Base-by-base conservation (phyloP, 192 early-diverging fungal genomes). In the Powellomyces hirtus region DNA sequence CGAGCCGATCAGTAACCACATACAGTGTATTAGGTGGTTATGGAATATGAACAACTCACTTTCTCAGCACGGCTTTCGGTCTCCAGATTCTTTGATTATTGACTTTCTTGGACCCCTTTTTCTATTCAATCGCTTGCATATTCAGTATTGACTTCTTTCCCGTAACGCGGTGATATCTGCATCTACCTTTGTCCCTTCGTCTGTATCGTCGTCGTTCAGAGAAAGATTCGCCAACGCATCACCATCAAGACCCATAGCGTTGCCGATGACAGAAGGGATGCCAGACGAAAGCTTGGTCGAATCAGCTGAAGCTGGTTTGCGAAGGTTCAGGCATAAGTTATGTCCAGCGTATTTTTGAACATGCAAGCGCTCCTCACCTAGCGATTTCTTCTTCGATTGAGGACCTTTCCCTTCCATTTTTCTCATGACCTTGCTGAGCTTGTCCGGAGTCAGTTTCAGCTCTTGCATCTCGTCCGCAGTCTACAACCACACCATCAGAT, bases 61-160 rank as follows among this genome's bases (percentile, higher is more conserved):
- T 84, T 66, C 80, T 74, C 14, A 91, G 69, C 3, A 81, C 77
- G 13, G 77, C 76, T 68, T 79, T 82, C 42, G 81, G 82, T 64
- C 82, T 79, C 89, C 89, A 91, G 50, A 88, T 72, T 70, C 78
- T 80, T 27, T 73, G 70, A 30, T 74, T 46, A 11, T 37, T 14
- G 45, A 34, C 31, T 56, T 58, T 59, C 11, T 38, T 52, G 3
- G 35, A 50, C n/a, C 24, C 45, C 34, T 64, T 26, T 38, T 66
- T 66, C 49, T 51, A 38, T 14, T 49, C 2, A 3, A 49, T 24
- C 46, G 46, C n/a, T 14, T 49, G n/a, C 46, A 49, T 18, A 49
- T 14, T 5, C 46, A 5, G 46, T 42, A 42, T 18, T 18, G 40
- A 42, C 40, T 13, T 18, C 10, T 20, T 26, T 55, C 13, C 52